Percentiles rank a stretch among this genome's conserved stretches.
Evolutionary conservation across 2,329 filamentous ascomycete species (phyloP).

Genomic region (Lanzia echinophila): DNA sequence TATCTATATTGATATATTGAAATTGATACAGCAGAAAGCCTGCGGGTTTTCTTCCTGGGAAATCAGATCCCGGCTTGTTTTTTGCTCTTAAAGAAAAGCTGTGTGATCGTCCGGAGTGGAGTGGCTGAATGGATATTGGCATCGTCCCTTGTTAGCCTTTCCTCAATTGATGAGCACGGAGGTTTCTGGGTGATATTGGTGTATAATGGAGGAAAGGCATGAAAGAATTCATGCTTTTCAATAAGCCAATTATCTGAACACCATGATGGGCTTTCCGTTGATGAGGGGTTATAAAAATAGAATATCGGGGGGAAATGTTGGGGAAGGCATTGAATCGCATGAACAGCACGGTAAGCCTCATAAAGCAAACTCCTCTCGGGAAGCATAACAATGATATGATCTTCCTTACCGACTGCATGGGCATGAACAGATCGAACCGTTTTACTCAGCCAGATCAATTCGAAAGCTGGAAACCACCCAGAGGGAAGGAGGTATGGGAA

Average conservation of each 20-base stretch:
- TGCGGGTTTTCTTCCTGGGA: background rate
- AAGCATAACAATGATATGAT: background rate
- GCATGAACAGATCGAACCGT: constrained; percentile 8
- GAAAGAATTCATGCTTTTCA: background rate
- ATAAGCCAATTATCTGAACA: background rate
- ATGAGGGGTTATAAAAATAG: background rate
- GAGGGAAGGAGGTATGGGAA: background rate
- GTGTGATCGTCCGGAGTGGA: background rate
- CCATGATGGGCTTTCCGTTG: background rate
- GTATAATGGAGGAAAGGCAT: background rate
- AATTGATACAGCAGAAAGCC: background rate
- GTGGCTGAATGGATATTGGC: background rate
- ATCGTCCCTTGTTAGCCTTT: background rate
- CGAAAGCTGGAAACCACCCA: background rate
- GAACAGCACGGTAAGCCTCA: background rate
- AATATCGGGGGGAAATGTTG: background rate
- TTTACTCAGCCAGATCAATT: background rate
- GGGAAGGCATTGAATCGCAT: background rate
- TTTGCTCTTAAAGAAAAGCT: background rate
- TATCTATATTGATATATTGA: background rate
- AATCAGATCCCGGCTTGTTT: background rate
- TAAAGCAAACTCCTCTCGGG: background rate
- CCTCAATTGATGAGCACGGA: background rate
- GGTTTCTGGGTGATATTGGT: background rate
- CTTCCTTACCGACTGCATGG: constrained; percentile 8